Conservation (phyloP, 2,329 filamentous ascomycete genomes). For the Aspergillus tamarii region DNA sequence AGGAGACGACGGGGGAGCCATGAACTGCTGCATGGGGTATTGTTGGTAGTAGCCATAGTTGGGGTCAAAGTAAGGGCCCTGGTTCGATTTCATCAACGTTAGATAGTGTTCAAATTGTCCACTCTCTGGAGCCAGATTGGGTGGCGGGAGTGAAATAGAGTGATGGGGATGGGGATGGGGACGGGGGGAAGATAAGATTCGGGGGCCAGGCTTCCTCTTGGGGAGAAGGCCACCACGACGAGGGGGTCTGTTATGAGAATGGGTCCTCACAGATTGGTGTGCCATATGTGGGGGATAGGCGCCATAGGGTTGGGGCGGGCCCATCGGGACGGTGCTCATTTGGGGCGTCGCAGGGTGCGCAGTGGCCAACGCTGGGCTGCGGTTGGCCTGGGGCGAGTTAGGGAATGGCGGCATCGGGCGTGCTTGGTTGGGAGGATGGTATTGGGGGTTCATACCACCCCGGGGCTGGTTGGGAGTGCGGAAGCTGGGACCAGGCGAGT, state of each 20-base stretch:
- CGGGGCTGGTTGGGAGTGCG: slow-evolving; percentile 56
- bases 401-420: slow-evolving; percentile 53
- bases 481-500: slow-evolving; percentile 59
- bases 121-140: slow-evolving; percentile 70
- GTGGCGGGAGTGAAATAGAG: slow-evolving; percentile 32
- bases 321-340: slow-evolving; percentile 71
- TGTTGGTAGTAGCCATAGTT: slow-evolving; percentile 46
- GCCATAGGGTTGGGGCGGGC: slow-evolving; percentile 59
- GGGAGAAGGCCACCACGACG: slow-evolving; percentile 40
- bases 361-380: slow-evolving; percentile 67
- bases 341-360: slow-evolving; percentile 71
- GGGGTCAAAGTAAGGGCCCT: slow-evolving; percentile 58
- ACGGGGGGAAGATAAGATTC: slow-evolving; percentile 28
- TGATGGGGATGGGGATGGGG: slow-evolving; percentile 21
- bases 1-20: slow-evolving; percentile 48
- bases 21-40: slow-evolving; percentile 46
- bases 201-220: slow-evolving; percentile 36
- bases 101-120: slow-evolving; percentile 74
- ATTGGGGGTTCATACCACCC: slow-evolving; percentile 56
- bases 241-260: slow-evolving; percentile 37
- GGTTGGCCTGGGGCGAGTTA: slow-evolving; percentile 66
- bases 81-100: slow-evolving; percentile 62
- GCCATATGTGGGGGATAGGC: slow-evolving; percentile 62
- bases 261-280: slow-evolving; percentile 63
- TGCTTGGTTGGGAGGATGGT: slow-evolving; percentile 49